A percentile compares a stretch with the other conserved stretches of the same genome.
phyloP scores from a whole-genome alignment of 208 protist species.

The Naegleria fowleri region DNA sequence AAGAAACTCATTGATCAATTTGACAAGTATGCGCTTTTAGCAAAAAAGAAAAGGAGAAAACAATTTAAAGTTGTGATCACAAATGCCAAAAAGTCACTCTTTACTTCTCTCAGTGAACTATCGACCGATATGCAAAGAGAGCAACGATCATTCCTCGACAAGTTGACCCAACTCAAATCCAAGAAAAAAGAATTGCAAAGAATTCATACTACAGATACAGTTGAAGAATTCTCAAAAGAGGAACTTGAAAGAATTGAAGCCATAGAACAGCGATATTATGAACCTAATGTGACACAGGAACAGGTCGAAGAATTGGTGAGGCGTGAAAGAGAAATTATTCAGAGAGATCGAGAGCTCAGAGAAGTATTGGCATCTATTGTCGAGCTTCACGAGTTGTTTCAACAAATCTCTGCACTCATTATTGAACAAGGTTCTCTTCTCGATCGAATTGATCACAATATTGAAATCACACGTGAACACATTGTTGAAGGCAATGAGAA shows the following conservation, averaged over 20 bases:
- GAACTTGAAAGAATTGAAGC: background rate
- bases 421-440: slow-evolving; percentile 9
- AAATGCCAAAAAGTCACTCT: background rate
- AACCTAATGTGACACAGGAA: background rate
- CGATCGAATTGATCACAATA: slow-evolving; percentile 9
- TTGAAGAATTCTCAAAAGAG: background rate
- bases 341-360: background rate
- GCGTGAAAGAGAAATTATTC: background rate
- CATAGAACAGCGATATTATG: background rate
- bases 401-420: background rate
- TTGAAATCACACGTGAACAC: background rate
- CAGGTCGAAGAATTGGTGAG: background rate
- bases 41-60: background rate
- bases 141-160: background rate
- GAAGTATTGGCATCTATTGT: background rate
- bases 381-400: background rate
- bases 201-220: background rate
- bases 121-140: background rate
- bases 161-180: background rate
- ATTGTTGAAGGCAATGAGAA: background rate
- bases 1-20: background rate
- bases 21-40: background rate
- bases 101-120: background rate
- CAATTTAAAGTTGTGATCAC: background rate
- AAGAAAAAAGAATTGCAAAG: background rate